phyloP scores from a whole-genome alignment of 345 rosid species.

The Kernera saxatilis region DNA sequence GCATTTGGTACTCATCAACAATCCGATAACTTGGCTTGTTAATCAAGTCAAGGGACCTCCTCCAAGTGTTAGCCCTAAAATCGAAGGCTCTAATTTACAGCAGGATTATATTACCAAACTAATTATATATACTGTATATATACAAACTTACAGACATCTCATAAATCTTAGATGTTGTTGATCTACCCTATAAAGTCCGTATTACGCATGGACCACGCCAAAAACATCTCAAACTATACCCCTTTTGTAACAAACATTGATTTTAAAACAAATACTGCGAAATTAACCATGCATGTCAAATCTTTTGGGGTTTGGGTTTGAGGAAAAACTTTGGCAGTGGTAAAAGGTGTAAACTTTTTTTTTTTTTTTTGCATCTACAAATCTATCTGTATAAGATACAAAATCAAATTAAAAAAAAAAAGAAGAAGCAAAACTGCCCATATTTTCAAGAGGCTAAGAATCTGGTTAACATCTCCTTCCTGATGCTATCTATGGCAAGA shows the following conservation, averaged over 20 bases:
- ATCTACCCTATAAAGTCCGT: constrained; percentile 10
- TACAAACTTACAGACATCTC: constrained; percentile 2
- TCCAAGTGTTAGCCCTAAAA: constrained; percentile 1
- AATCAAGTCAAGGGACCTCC: neutral
- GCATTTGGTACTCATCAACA: neutral
- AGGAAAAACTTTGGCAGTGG: neutral
- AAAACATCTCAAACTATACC: constrained; percentile 3
- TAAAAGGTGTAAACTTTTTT: constrained; percentile 2
- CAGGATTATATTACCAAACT: constrained; percentile 10
- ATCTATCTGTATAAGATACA: constrained; percentile 27
- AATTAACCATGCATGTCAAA: neutral
- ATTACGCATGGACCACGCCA: neutral
- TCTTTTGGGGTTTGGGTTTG: neutral
- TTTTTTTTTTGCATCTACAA: constrained; percentile 11
- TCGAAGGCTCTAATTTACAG: neutral
- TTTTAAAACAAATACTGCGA: neutral
- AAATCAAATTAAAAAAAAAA: neutral
- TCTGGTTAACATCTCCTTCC: neutral
- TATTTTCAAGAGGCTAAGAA: constrained; percentile 11
- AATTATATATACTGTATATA: neutral
- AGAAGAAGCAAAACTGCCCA: neutral
- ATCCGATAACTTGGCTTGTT: neutral
- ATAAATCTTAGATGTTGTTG: constrained; percentile 9
- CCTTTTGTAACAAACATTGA: constrained; percentile 9
- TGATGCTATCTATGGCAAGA: constrained; percentile 14